A percentile compares a stretch with the other conserved stretches of the same genome.
These are phyloP conservation scores for Alternaria panax DNA, from an alignment of 2,329 filamentous ascomycete species.

Conservation along the genomic window DNA sequence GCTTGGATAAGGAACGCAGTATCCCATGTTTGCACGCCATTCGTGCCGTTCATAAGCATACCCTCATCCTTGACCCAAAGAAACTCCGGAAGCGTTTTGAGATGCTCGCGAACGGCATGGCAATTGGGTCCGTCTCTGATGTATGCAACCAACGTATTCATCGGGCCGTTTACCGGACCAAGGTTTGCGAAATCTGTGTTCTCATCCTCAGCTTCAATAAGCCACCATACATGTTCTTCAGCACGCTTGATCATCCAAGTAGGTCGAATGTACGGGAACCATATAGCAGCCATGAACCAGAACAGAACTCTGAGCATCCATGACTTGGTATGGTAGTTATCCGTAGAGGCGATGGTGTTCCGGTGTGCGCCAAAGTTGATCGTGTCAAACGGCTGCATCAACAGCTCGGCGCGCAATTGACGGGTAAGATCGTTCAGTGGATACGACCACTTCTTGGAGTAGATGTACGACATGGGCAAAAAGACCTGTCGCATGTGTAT, in stretches of 20 bases:
- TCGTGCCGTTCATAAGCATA: constrained; percentile 94
- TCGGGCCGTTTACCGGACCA: constrained; percentile 86
- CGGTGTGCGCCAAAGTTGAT: constrained; percentile 81
- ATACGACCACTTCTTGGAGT: constrained; percentile 81
- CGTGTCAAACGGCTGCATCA: constrained; percentile 76
- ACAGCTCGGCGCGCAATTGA: constrained; percentile 80
- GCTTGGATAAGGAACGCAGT: constrained; percentile 90
- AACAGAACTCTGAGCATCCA: constrained; percentile 82
- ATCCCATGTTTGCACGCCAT: constrained; percentile 98
- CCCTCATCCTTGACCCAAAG: constrained; percentile 92
- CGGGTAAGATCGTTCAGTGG: constrained; percentile 77
- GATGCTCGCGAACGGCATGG: constrained; percentile 74
- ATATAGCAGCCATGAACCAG: constrained; percentile 79
- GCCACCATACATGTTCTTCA: constrained; percentile 80
- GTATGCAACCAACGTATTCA: constrained; percentile 90
- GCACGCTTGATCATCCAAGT: constrained; percentile 71
- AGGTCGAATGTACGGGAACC: constrained; percentile 77
- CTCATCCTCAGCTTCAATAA: constrained; percentile 89
- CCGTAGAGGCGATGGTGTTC: constrained; percentile 78
- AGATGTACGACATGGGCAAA: constrained; percentile 88
- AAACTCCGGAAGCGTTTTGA: constrained; percentile 83
- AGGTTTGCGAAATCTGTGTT: constrained; percentile 89
- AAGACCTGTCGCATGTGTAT: constrained; percentile 99
- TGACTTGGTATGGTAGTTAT: constrained; percentile 94
- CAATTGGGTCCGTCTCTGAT: constrained; percentile 81